Conservation (phyloP, 2,329 filamentous ascomycete species). For the Aspergillus alliaceus region DNA sequence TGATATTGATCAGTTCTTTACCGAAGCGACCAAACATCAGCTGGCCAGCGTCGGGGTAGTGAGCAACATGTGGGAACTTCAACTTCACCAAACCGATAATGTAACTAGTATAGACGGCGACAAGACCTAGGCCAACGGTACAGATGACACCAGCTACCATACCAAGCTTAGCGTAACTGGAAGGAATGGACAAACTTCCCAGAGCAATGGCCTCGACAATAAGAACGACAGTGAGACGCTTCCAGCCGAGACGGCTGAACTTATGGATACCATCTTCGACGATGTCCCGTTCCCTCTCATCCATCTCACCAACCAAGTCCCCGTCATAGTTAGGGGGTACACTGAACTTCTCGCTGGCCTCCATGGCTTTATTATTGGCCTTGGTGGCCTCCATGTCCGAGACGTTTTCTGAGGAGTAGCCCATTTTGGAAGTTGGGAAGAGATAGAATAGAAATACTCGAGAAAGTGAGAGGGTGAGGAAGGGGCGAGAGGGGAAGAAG, state of each 20-base stretch:
- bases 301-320: conserved; percentile 23
- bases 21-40: conserved; percentile 45
- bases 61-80: conserved; percentile 39
- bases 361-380: conserved; percentile 5
- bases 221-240: conserved; percentile 50
- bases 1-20: conserved; percentile 43
- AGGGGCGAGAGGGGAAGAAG: background rate
- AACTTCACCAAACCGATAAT: conserved; percentile 42
- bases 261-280: conserved; percentile 23
- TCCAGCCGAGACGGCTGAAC: conserved; percentile 44
- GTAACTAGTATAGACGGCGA: conserved; percentile 46
- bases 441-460: background rate
- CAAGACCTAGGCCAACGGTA: conserved; percentile 38
- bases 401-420: conserved; percentile 10
- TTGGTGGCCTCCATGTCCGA: conserved; percentile 13
- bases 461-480: background rate
- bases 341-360: conserved; percentile 3
- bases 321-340: conserved; percentile 17
- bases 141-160: conserved; percentile 49
- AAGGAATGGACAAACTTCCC: conserved; percentile 48
- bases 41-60: conserved; percentile 47
- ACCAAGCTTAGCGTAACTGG: conserved; percentile 47
- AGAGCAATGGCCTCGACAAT: conserved; percentile 54
- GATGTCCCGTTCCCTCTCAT: conserved; percentile 18
- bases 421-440: background rate